A percentile compares a stretch with the other conserved stretches of the same genome.
phyloP scores from a whole-genome alignment of 176 grass and related monocot species.

The Hsuehochloa calcarea region DNA sequence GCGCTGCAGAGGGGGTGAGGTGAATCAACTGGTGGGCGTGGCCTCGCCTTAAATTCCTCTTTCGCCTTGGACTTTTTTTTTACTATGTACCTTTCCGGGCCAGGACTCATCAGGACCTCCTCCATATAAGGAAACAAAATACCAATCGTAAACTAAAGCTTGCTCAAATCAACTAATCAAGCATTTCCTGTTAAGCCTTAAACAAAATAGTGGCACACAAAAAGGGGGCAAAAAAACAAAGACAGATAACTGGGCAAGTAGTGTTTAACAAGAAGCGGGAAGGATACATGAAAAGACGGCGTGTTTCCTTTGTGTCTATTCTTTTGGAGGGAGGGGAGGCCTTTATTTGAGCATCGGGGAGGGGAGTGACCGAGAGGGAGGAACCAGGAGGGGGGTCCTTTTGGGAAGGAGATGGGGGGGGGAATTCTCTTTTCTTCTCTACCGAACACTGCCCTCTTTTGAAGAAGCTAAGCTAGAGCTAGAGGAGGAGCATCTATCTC shows the following conservation, averaged over 20 bases:
- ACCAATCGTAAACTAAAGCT: neutral
- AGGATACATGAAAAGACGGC: slow-evolving; percentile 38
- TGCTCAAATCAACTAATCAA: neutral
- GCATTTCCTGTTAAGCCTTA: neutral
- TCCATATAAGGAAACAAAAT: neutral
- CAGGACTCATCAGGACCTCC: neutral
- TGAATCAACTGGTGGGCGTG: neutral
- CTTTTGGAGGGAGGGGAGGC: slow-evolving; percentile 16
- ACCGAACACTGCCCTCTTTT: neutral
- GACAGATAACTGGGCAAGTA: neutral
- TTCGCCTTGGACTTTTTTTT: slow-evolving; percentile 23
- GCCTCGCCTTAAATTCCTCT: neutral
- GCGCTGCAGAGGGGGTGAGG: neutral
- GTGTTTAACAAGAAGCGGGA: neutral
- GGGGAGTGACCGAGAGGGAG: neutral
- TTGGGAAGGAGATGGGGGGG: slow-evolving; percentile 30
- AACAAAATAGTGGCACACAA: neutral
- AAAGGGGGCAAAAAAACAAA: too few species aligned
- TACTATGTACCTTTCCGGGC: neutral
- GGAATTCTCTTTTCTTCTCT: slow-evolving; percentile 18
- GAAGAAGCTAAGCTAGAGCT: neutral
- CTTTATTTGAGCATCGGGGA: neutral
- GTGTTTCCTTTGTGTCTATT: slow-evolving; percentile 35
- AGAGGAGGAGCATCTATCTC: neutral
- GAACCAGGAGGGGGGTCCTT: slow-evolving; percentile 24